A percentile compares a stretch with the other conserved stretches of the same genome.
phyloP scores from a whole-genome alignment of 179 eudicot genomes.

The Dionaea muscipula region DNA sequence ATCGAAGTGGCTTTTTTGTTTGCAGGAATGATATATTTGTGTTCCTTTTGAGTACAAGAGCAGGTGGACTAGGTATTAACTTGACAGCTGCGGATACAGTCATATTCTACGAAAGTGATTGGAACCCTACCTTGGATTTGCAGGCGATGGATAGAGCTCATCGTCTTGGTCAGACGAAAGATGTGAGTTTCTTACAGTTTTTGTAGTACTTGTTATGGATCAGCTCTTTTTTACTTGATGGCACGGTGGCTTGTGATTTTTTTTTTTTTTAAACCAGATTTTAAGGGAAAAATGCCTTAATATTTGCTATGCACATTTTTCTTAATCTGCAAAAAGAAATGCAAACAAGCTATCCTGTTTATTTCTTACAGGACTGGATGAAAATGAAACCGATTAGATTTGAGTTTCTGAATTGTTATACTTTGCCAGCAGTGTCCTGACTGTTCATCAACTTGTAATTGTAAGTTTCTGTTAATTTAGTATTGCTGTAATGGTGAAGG shows the following conservation, averaged over 20 bases:
- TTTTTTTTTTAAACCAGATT: too few species aligned
- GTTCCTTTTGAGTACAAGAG: slow-evolving; percentile 90
- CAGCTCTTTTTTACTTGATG: too few species aligned
- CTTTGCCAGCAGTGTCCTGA: too few species aligned
- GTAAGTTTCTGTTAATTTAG: slow-evolving; percentile 5
- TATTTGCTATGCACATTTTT: too few species aligned
- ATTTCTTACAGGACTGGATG: too few species aligned
- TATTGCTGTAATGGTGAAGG: slow-evolving; percentile 30
- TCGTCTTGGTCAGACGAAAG: slow-evolving; percentile 96
- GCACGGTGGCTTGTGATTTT: too few species aligned
- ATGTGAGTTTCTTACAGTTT: slow-evolving; percentile 41
- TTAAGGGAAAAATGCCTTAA: too few species aligned
- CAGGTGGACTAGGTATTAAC: slow-evolving; percentile 95
- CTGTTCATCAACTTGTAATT: too few species aligned
- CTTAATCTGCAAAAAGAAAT: too few species aligned
- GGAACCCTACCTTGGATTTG: slow-evolving; percentile 96
- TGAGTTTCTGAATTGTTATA: too few species aligned
- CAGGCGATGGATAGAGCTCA: slow-evolving; percentile 99
- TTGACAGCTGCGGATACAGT: slow-evolving; percentile 97
- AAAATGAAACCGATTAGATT: too few species aligned
- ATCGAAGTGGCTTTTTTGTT: slow-evolving; percentile 7
- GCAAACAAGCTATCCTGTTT: too few species aligned
- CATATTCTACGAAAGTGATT: slow-evolving; percentile 95
- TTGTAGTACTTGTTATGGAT: not conserved
- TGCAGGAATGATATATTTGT: slow-evolving; percentile 92